phyloP scores from a whole-genome alignment of 768 basidiomycete genomes.

The Kwoniella sp. region DNA sequence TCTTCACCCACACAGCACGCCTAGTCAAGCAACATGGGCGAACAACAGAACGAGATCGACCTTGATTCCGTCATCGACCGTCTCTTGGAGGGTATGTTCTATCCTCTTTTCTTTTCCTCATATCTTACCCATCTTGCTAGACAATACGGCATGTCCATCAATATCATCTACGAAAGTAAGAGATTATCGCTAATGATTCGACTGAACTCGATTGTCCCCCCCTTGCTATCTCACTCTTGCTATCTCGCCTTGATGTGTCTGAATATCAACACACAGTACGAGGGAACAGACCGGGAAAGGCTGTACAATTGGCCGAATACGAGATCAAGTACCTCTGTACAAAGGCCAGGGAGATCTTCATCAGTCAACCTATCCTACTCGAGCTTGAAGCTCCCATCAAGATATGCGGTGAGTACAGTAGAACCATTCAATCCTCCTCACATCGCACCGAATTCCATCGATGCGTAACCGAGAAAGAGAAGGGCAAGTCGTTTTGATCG shows the following conservation, averaged over 20 bases:
- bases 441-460: no score
- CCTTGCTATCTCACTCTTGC: no score
- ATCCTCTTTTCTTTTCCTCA: neutral
- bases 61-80: constrained; percentile 99
- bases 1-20: no score
- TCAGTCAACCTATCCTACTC: constrained; percentile 95
- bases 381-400: constrained; percentile 99
- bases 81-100: constrained; percentile 83
- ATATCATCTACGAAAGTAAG: no score
- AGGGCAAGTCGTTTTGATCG: neutral
- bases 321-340: constrained; percentile 99
- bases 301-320: constrained; percentile 95
- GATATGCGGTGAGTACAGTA: constrained; percentile 98
- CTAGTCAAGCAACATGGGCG: constrained; percentile 41
- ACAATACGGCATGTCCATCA: no score
- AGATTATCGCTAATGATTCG: no score
- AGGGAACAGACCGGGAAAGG: constrained; percentile 97
- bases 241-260: neutral
- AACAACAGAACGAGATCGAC: constrained; percentile 77
- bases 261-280: constrained; percentile 68
- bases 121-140: neutral
- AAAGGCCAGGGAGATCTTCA: constrained; percentile 98
- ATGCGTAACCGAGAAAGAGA: no score
- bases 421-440: no score
- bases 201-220: no score